Evolutionary conservation across 116 monocot species (phyloP).

Genomic region (Papilionanthe hybrid): DNA sequence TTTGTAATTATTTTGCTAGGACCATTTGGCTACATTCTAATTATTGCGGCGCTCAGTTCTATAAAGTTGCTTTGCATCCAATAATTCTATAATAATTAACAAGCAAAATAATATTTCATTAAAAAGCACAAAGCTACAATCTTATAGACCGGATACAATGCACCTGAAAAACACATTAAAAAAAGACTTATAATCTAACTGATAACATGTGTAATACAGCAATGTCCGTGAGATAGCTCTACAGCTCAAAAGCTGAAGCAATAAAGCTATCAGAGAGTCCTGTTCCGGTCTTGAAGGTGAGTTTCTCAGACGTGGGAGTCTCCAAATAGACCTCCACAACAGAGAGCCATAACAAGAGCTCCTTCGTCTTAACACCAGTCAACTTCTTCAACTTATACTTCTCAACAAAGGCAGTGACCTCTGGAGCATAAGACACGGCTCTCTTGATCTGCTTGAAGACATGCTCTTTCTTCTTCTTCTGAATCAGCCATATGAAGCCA

Average conservation of each 20-base stretch:
- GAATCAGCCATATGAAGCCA: constrained; percentile 2
- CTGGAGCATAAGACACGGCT: constrained; percentile 16
- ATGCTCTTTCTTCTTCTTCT: constrained; percentile 6
- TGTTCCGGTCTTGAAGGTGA: constrained; percentile 16
- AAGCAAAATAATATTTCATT: too few species aligned
- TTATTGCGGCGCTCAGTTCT: too few species aligned
- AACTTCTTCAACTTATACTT: constrained; percentile 22
- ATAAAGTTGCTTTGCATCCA: too few species aligned
- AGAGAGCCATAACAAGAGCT: constrained; percentile 34
- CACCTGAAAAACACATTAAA: too few species aligned
- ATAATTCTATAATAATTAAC: too few species aligned
- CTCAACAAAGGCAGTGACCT: constrained; percentile 33
- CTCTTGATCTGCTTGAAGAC: constrained; percentile 7
- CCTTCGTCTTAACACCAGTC: constrained; percentile 36
- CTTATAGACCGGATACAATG: too few species aligned
- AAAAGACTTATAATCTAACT: too few species aligned
- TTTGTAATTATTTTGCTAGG: too few species aligned
- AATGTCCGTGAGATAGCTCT: background rate
- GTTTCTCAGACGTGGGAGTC: constrained; percentile 20
- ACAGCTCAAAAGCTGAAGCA: constrained; percentile 21
- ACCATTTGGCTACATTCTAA: too few species aligned
- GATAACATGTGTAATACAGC: too few species aligned
- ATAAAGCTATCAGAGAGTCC: constrained; percentile 30
- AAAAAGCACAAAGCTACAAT: too few species aligned
- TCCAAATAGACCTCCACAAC: constrained; percentile 28